A percentile compares a stretch with the other conserved stretches of the same genome.
These are phyloP conservation scores for Globisporangium heterothallicum DNA, from an alignment of 352 stramenopile genomes.

Conservation along the genomic window DNA sequence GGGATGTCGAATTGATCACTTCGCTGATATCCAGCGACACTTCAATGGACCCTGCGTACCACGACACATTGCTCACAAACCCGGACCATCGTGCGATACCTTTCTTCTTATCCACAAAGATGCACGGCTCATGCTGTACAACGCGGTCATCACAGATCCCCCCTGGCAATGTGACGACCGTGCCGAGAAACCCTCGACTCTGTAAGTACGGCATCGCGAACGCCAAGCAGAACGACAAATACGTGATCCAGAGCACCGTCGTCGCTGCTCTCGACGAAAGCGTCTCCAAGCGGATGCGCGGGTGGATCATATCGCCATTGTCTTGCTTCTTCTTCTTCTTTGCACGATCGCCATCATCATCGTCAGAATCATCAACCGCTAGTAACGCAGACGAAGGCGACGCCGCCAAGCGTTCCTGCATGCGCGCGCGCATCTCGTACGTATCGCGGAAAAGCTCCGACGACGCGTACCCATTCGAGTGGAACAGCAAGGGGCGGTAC, in stretches of 20 bases:
- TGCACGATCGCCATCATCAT: slow-evolving; percentile 3
- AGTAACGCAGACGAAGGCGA: slow-evolving; percentile 24
- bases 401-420: slow-evolving; percentile 19
- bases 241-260: slow-evolving; percentile 70
- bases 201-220: slow-evolving; percentile 70
- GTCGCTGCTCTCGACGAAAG: slow-evolving; percentile 68
- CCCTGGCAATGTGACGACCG: slow-evolving; percentile 50
- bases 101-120: slow-evolving; percentile 49
- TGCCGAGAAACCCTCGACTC: slow-evolving; percentile 65
- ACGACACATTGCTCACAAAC: slow-evolving; percentile 68
- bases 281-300: slow-evolving; percentile 76
- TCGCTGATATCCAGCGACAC: slow-evolving; percentile 47
- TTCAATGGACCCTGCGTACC: slow-evolving; percentile 54
- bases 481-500: slow-evolving; percentile 77
- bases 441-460: slow-evolving; percentile 76
- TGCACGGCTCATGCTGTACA: slow-evolving; percentile 42
- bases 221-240: slow-evolving; percentile 67
- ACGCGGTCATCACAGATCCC: slow-evolving; percentile 30
- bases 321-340: slow-evolving; percentile 17
- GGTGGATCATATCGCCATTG: slow-evolving; percentile 15
- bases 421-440: slow-evolving; percentile 72
- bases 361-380: not conserved
- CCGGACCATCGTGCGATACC: slow-evolving; percentile 56
- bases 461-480: slow-evolving; percentile 73
- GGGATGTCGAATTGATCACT: slow-evolving; percentile 35